Conservation (phyloP, 2,329 filamentous ascomycete species). For the Neoascochyta sp. region DNA sequence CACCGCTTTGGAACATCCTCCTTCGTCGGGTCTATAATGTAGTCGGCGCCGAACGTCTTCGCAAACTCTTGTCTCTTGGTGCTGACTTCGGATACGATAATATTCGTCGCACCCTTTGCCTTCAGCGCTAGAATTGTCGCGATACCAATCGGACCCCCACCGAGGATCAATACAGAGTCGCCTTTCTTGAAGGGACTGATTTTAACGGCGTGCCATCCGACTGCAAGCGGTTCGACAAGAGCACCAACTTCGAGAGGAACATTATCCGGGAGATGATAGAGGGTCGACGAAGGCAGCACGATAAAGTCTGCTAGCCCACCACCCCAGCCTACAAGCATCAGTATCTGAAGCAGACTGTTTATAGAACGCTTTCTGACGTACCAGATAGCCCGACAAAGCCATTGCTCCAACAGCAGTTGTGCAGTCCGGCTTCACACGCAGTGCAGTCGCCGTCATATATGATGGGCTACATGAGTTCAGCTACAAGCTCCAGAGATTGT, state of each 20-base stretch:
- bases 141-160: slow-evolving; percentile 54
- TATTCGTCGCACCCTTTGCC: slow-evolving; percentile 36
- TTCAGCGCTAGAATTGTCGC: slow-evolving; percentile 31
- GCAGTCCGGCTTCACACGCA: slow-evolving; percentile 50
- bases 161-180: slow-evolving; percentile 49
- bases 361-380: slow-evolving; percentile 15
- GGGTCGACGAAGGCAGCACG: slow-evolving; percentile 46
- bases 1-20: slow-evolving; percentile 47
- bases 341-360: not conserved
- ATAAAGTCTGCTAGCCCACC: slow-evolving; percentile 52
- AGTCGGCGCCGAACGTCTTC: slow-evolving; percentile 50
- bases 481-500: too few relatives aligned
- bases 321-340: slow-evolving; percentile 43
- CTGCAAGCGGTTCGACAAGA: slow-evolving; percentile 53
- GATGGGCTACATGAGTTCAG: too few relatives aligned
- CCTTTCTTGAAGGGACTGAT: slow-evolving; percentile 48
- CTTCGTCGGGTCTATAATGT: slow-evolving; percentile 50
- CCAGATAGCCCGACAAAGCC: slow-evolving; percentile 53
- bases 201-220: slow-evolving; percentile 55
- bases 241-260: slow-evolving; percentile 52
- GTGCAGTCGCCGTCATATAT: slow-evolving; percentile 54
- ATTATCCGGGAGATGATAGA: slow-evolving; percentile 50
- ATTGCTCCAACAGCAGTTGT: slow-evolving; percentile 55
- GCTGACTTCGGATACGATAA: slow-evolving; percentile 54
- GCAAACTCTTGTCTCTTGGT: slow-evolving; percentile 49